These are phyloP conservation scores for Clonostachys rosea DNA, from an alignment of 2,329 filamentous ascomycete species.

Conservation along the genomic window DNA sequence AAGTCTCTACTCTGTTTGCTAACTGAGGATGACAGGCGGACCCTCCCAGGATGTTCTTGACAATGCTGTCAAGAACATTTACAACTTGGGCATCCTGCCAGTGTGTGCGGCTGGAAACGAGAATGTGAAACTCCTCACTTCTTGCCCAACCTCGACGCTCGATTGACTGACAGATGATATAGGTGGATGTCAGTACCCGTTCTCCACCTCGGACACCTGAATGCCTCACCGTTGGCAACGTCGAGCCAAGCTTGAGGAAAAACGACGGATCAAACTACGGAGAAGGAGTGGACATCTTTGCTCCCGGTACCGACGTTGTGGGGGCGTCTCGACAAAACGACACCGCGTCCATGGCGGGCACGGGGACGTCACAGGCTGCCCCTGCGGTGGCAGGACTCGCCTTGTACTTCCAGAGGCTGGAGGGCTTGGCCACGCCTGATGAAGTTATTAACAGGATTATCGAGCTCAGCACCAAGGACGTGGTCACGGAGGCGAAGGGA, in stretches of 20 bases:
- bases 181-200: too few species aligned
- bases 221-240: not conserved
- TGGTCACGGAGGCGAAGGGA: too few species aligned
- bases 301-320: constrained; percentile 13
- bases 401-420: constrained; percentile 9
- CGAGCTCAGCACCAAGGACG: too few species aligned
- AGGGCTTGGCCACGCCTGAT: constrained; percentile 4
- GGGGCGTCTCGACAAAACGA: constrained; percentile 13
- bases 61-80: not conserved
- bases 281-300: constrained; percentile 7
- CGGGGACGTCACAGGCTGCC: constrained; percentile 10
- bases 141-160: too few species aligned
- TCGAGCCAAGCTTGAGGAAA: constrained; percentile 8
- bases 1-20: not conserved
- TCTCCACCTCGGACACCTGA: too few species aligned
- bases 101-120: constrained; percentile 22
- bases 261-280: constrained; percentile 37
- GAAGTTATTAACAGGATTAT: not conserved
- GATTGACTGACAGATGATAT: too few species aligned
- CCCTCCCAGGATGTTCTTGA: constrained; percentile 9
- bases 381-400: constrained; percentile 12
- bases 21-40: constrained; percentile 5
- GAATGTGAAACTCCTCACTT: constrained; percentile 1
- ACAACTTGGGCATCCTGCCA: constrained; percentile 19
- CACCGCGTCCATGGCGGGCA: not conserved